Conservation (phyloP, 371 early-diverging fungal genomes). For the Mortierella sp. region DNA sequence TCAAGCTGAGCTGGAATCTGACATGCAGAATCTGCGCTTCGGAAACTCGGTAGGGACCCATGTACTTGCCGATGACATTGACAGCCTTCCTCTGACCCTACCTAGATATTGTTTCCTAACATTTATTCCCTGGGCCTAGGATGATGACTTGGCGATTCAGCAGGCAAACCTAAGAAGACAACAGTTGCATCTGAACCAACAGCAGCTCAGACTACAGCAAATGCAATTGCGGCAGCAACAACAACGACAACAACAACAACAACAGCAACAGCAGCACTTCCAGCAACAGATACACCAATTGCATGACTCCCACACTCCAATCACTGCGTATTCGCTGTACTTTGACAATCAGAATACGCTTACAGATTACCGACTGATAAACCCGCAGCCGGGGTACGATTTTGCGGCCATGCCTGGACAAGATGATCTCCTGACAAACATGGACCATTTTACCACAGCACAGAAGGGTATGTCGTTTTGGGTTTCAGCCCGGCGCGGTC, state of each 20-base stretch:
- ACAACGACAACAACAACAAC: conserved; percentile 29
- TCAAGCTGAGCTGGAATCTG: conserved; percentile 30
- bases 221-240: conserved; percentile 38
- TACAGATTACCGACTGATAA: conserved; percentile 21
- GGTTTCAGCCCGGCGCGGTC: too few species aligned
- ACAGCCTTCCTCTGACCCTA: too few species aligned
- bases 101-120: too few species aligned
- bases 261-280: conserved; percentile 24
- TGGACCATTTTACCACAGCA: conserved; percentile 9
- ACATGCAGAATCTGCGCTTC: conserved; percentile 29
- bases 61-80: too few species aligned
- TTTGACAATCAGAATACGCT: conserved; percentile 26
- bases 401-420: conserved; percentile 8
- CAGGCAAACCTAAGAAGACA: conserved; percentile 46
- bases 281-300: conserved; percentile 27
- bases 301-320: conserved; percentile 38
- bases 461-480: conserved; percentile 30
- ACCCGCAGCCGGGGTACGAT: conserved; percentile 22
- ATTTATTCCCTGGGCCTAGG: conserved; percentile 20
- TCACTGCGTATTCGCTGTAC: conserved; percentile 23
- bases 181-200: conserved; percentile 41
- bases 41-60: conserved; percentile 42
- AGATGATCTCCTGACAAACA: conserved; percentile 1
- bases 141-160: conserved; percentile 43
- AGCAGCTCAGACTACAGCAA: conserved; percentile 55